phyloP scores from a whole-genome alignment of 2,329 filamentous ascomycete species.

The Verticillium nubilum region DNA sequence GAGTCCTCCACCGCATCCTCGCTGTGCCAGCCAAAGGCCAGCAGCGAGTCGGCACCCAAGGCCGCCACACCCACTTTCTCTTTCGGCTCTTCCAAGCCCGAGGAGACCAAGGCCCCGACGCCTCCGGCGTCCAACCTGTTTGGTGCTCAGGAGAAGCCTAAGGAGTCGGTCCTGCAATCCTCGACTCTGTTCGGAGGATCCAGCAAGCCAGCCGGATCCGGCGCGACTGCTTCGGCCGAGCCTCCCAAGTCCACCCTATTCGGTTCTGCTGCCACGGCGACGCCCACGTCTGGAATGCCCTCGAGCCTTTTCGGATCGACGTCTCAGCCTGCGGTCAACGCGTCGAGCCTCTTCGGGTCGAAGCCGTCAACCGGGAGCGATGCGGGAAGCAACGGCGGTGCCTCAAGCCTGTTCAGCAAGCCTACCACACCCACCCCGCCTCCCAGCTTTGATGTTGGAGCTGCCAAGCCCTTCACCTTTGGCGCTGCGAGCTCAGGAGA shows the following conservation, averaged over 20 bases:
- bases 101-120: slow-evolving; percentile 8
- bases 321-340: neutral
- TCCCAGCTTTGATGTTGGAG: neutral
- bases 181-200: slow-evolving; percentile 32
- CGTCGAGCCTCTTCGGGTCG: slow-evolving; percentile 24
- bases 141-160: slow-evolving; percentile 10
- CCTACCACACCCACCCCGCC: neutral
- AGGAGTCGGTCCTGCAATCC: slow-evolving; percentile 19
- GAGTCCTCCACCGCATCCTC: slow-evolving; percentile 13
- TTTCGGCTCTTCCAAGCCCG: slow-evolving; percentile 10
- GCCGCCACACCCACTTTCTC: slow-evolving; percentile 14
- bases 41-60: slow-evolving; percentile 19
- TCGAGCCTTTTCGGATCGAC: slow-evolving; percentile 7
- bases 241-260: slow-evolving; percentile 19
- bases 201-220: slow-evolving; percentile 24
- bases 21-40: slow-evolving; percentile 27
- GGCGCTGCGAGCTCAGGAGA: slow-evolving; percentile 22
- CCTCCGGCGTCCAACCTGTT: slow-evolving; percentile 18
- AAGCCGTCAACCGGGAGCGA: slow-evolving; percentile 1
- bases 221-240: slow-evolving; percentile 16
- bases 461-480: slow-evolving; percentile 28
- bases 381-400: neutral
- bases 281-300: neutral
- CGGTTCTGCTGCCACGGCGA: slow-evolving; percentile 5
- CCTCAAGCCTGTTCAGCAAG: slow-evolving; percentile 10